Percentiles rank a stretch among this genome's conserved stretches.
Conservation (phyloP, 2,329 filamentous ascomycete species). For the Diaporthe australafricana region DNA sequence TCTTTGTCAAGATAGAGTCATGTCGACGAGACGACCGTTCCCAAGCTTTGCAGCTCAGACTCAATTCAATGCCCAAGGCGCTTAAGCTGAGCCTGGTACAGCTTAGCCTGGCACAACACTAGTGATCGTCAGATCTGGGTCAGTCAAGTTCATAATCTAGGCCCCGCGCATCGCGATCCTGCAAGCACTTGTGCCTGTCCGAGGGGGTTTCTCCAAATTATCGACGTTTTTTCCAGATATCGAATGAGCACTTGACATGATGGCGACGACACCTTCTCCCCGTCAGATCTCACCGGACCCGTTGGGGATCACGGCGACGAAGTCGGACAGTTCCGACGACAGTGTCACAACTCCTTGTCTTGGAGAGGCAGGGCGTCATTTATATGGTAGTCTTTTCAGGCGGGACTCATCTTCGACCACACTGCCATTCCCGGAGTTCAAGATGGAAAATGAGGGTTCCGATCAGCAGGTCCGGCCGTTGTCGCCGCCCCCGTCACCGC, state of each 20-base stretch:
- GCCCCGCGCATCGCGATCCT: constrained; percentile 4
- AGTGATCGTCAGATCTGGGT: not conserved
- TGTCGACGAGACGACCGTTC: not conserved
- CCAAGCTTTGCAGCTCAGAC: not conserved
- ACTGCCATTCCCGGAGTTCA: constrained; percentile 7
- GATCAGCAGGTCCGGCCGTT: not conserved
- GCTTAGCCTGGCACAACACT: not conserved
- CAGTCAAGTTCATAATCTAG: constrained; percentile 21
- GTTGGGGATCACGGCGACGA: not conserved
- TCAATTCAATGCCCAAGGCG: not conserved
- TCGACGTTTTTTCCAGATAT: not conserved
- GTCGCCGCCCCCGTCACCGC: constrained; percentile 24
- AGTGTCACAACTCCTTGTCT: not conserved
- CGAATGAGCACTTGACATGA: not conserved
- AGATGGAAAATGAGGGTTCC: not conserved
- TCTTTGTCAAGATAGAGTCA: constrained; percentile 12
- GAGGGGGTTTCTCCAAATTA: not conserved
- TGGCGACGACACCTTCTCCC: constrained; percentile 9
- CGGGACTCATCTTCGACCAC: constrained; percentile 5
- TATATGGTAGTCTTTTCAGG: not conserved
- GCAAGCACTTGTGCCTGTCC: not conserved
- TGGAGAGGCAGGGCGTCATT: constrained; percentile 5
- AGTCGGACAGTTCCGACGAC: constrained; percentile 19
- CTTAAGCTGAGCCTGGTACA: not conserved
- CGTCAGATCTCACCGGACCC: constrained; percentile 3